phyloP scores from a whole-genome alignment of 306 rosid species.

The Oxytropis ochrocephala region DNA sequence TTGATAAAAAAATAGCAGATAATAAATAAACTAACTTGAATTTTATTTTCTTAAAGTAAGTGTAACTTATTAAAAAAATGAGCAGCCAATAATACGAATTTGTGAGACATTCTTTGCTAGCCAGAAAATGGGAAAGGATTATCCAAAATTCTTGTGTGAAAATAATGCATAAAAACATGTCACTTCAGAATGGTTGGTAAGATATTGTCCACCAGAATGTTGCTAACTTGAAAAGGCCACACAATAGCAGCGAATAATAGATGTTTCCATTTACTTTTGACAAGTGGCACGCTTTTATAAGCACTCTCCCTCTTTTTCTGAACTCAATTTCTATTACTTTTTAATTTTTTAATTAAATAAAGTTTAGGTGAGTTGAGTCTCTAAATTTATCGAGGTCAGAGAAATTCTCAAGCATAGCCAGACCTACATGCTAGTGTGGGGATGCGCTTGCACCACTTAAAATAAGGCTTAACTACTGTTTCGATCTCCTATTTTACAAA shows the following conservation, averaged over 20 bases:
- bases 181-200: constrained; percentile 35
- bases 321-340: neutral
- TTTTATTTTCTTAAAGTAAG: too few relatives aligned
- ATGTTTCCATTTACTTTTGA: constrained; percentile 28
- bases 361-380: too few relatives aligned
- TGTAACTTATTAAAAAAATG: neutral
- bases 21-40: too few relatives aligned
- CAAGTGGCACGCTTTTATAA: constrained; percentile 17
- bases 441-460: too few relatives aligned
- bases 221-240: constrained; percentile 21
- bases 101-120: neutral
- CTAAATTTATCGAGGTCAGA: too few relatives aligned
- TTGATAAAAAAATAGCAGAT: too few relatives aligned
- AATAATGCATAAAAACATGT: constrained; percentile 13
- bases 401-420: too few relatives aligned
- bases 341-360: too few relatives aligned
- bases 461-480: too few relatives aligned
- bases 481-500: too few relatives aligned
- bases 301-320: neutral
- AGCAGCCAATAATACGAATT: constrained; percentile 10
- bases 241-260: constrained; percentile 18
- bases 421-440: too few relatives aligned
- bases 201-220: constrained; percentile 29
- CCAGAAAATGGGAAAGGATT: neutral
- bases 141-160: neutral